These are phyloP conservation scores for Fusarium aywerte DNA, from an alignment of 2,329 filamentous ascomycete species.

Conservation along the genomic window DNA sequence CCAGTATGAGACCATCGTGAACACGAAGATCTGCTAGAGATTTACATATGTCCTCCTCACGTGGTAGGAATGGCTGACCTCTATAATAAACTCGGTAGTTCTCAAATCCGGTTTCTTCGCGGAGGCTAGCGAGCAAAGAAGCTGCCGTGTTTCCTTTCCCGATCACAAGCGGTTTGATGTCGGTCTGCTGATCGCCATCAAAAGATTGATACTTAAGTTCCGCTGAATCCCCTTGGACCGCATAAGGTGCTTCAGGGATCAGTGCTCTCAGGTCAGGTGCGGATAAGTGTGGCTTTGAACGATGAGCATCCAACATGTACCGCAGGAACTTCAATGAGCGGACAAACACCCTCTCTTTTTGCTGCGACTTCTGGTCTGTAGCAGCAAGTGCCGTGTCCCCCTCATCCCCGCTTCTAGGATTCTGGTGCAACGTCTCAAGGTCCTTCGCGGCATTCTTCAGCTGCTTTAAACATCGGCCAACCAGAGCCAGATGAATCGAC, in stretches of 20 bases:
- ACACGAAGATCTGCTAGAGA: slow-evolving; percentile 77
- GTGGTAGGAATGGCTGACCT: slow-evolving; percentile 72
- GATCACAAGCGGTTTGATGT: slow-evolving; percentile 71
- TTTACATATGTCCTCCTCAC: slow-evolving; percentile 66
- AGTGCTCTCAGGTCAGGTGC: slow-evolving; percentile 66
- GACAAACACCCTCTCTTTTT: slow-evolving; percentile 69
- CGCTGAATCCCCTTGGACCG: slow-evolving; percentile 70
- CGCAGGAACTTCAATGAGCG: slow-evolving; percentile 75
- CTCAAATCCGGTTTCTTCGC: slow-evolving; percentile 76
- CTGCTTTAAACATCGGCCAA: slow-evolving; percentile 78
- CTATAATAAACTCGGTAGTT: slow-evolving; percentile 79
- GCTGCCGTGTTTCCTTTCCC: slow-evolving; percentile 76
- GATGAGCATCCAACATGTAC: slow-evolving; percentile 73
- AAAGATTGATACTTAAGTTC: slow-evolving; percentile 80
- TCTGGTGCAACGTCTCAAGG: slow-evolving; percentile 62
- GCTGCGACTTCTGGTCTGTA: slow-evolving; percentile 59
- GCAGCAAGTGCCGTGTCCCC: slow-evolving; percentile 64
- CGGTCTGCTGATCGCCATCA: slow-evolving; percentile 67
- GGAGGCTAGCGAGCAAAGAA: slow-evolving; percentile 74
- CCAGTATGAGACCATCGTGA: slow-evolving; percentile 71
- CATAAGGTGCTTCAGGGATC: slow-evolving; percentile 62
- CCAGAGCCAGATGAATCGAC: slow-evolving; percentile 74
- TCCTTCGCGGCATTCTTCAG: slow-evolving; percentile 69
- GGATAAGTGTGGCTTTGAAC: slow-evolving; percentile 68
- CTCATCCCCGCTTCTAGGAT: slow-evolving; percentile 57